These are phyloP conservation scores for Blastocystis sp. DNA, from an alignment of 352 stramenopile species.

Conservation along the genomic window DNA sequence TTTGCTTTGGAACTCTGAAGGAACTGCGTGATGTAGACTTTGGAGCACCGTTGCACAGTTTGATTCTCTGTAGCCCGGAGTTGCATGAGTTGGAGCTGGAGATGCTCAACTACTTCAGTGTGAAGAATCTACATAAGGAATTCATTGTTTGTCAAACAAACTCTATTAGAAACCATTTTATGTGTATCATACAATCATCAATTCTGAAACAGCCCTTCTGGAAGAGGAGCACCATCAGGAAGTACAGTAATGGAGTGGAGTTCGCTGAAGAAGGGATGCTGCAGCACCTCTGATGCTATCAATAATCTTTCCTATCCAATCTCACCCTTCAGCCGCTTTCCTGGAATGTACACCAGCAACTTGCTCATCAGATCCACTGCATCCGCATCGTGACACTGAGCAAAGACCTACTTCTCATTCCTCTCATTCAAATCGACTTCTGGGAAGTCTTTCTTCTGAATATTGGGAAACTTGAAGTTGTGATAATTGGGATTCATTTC, in stretches of 20 bases:
- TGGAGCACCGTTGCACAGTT: conserved; percentile 85
- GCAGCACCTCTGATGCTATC: conserved; percentile 74
- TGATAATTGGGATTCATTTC: conserved; percentile 99
- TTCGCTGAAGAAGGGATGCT: conserved; percentile 96
- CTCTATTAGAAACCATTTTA: not conserved
- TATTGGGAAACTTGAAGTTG: conserved; percentile 98
- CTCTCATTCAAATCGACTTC: conserved; percentile 92
- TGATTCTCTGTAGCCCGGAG: conserved; percentile 85
- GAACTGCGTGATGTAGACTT: conserved; percentile 86
- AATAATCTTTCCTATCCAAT: not conserved
- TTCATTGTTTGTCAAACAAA: not conserved
- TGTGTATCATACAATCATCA: conserved; percentile 21
- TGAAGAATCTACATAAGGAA: conserved; percentile 54
- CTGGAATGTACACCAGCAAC: conserved; percentile 93
- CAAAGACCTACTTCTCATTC: conserved; percentile 71
- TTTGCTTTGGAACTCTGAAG: conserved; percentile 87
- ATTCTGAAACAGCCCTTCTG: conserved; percentile 62
- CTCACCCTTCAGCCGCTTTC: conserved; percentile 71
- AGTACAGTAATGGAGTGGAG: conserved; percentile 75
- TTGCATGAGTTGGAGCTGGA: conserved; percentile 90
- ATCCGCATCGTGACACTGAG: conserved; percentile 75
- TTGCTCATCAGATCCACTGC: conserved; percentile 90
- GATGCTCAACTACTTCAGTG: conserved; percentile 71
- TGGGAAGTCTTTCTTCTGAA: conserved; percentile 71
- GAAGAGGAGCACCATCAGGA: conserved; percentile 75